A percentile compares a stretch with the other conserved stretches of the same genome.
phyloP scores from a whole-genome alignment of 176 grass and related monocot species.

The Rhipidocladum racemiflorum region DNA sequence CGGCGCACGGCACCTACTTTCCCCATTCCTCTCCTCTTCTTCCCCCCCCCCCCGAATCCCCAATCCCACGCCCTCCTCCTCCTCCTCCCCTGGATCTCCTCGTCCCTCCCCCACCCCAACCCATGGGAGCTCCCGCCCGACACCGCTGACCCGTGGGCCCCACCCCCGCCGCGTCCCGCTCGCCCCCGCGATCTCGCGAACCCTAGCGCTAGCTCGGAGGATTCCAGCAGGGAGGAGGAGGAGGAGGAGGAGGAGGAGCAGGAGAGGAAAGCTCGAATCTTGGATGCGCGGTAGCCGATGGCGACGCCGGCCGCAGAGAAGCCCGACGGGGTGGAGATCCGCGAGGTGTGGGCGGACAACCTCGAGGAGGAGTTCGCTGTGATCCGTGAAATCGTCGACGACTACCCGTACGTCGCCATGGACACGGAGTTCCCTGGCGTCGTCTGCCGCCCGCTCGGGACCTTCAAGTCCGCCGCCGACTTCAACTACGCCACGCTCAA shows the following conservation, averaged over 20 bases:
- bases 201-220: slow-evolving; percentile 13
- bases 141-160: slow-evolving; percentile 18
- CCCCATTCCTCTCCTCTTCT: slow-evolving; percentile 42
- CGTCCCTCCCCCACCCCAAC: not conserved
- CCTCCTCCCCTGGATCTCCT: slow-evolving; percentile 35
- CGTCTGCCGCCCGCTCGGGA: slow-evolving; percentile 46
- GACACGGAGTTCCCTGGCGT: slow-evolving; percentile 83
- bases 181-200: not conserved
- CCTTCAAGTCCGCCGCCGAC: slow-evolving; percentile 32
- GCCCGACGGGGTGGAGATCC: slow-evolving; percentile 61
- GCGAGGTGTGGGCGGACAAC: slow-evolving; percentile 67
- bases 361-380: slow-evolving; percentile 64
- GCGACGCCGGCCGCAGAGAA: slow-evolving; percentile 38
- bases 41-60: slow-evolving; percentile 16
- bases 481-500: slow-evolving; percentile 56
- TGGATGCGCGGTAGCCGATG: slow-evolving; percentile 44
- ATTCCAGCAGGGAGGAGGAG: slow-evolving; percentile 6
- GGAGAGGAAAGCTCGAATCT: slow-evolving; percentile 32
- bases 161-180: not conserved
- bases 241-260: not conserved
- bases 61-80: slow-evolving; percentile 24
- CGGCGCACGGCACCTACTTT: slow-evolving; percentile 49
- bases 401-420: slow-evolving; percentile 57
- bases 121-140: slow-evolving; percentile 27
- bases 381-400: slow-evolving; percentile 53